A percentile compares a stretch with the other conserved stretches of the same genome.
These are phyloP conservation scores for Globisporangium spiculum DNA, from an alignment of 352 stramenopile species.

Conservation along the genomic window DNA sequence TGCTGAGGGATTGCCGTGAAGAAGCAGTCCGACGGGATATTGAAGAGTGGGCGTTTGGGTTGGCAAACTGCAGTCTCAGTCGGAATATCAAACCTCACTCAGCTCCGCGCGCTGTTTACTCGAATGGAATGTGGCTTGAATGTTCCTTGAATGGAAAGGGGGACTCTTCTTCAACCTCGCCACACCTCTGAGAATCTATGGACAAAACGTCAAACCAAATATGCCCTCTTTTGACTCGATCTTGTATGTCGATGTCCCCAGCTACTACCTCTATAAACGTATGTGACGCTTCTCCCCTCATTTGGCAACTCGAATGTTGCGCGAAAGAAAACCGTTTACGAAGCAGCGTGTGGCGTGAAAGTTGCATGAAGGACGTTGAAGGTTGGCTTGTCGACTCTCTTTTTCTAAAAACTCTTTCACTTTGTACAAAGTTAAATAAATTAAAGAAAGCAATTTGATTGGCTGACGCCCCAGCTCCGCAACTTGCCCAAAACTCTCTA, in stretches of 20 bases:
- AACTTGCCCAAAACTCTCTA: too few species aligned
- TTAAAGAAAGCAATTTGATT: too few species aligned
- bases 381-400: not conserved
- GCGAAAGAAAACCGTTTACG: slow-evolving; percentile 15
- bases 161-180: not conserved
- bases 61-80: not conserved
- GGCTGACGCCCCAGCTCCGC: too few species aligned
- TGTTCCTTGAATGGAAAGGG: not conserved
- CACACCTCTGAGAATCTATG: too few species aligned
- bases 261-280: not conserved
- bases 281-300: not conserved
- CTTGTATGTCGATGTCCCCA: not conserved
- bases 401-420: too few species aligned
- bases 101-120: not conserved
- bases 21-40: slow-evolving; percentile 1
- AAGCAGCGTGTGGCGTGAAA: slow-evolving; percentile 8
- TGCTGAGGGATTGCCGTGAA: not conserved
- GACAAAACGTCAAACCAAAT: too few species aligned
- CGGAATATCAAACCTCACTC: not conserved
- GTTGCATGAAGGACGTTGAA: slow-evolving; percentile 11
- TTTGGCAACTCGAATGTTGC: slow-evolving; percentile 2
- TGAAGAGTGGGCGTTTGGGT: not conserved
- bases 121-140: slow-evolving; percentile 6
- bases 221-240: too few species aligned
- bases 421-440: too few species aligned